Base-by-base conservation (phyloP, 108 stramenopile genomes). In the Fragilaria radians region DNA sequence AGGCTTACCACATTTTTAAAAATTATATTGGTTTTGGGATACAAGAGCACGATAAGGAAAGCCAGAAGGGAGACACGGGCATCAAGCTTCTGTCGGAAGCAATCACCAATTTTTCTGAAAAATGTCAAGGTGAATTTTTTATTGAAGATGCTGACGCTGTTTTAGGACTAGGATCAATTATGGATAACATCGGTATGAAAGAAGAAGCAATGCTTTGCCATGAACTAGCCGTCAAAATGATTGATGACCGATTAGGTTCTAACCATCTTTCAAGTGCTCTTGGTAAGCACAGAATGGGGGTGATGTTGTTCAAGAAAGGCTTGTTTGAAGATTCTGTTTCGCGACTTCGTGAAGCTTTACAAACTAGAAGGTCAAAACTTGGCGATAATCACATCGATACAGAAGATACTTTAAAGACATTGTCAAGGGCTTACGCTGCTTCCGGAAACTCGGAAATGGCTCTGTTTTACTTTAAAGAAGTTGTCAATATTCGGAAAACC, bases 321-420 rank as follows among this genome's bases (percentile, higher is more conserved):
- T 26, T 46, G 9, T 34, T 67, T 29, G 50, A 74, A 25, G 72
- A 78, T 51, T 68, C 79, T 46, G 45, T 74, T 46, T 69, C 57
- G 32, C 34, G 59, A 19, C 49, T 71, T 24, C 65, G 56, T 53
- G 70, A 77, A 57, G 59, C 79, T n/a, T 62, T 81, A 19, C 30
- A 65, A 28, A 71, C 78, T 28, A 46, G 76, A 25, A 71, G 36
- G 42, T 32, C 71, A 47, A 73, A 73, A 24, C 61, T 81, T 19
- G 72, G 74, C 18, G 62, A 63, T 22, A 64, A 56, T 47, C 78
- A 79, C 46, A 64, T 60, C 42, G 78, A 74, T 46, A 30, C 74
- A 7, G 70, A 67, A 33, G 63, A 63, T 0, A 68, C 76, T 0
- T 19, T 68, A 42, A 47, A 56, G 29, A 29, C 32, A 23, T 36